A percentile compares a stretch with the other conserved stretches of the same genome.
phyloP scores from a whole-genome alignment of 148 eudicot genomes.

The Fagopyrum esculentum region DNA sequence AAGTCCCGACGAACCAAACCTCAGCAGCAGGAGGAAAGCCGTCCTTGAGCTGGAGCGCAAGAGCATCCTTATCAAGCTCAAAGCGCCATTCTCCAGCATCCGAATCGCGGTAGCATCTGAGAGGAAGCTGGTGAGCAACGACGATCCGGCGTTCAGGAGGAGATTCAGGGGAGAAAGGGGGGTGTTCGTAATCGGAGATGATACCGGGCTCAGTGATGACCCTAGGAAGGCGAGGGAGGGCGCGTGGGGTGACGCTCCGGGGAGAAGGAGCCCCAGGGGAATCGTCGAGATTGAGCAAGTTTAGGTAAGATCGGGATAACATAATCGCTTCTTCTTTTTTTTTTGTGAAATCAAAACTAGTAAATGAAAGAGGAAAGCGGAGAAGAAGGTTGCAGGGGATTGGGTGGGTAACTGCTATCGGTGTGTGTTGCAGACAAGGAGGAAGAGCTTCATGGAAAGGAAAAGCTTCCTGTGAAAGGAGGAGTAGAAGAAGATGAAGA shows the following conservation, averaged over 20 bases:
- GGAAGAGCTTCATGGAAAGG: slow-evolving; percentile 2
- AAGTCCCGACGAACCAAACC: slow-evolving; percentile 41
- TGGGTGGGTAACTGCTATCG: neutral
- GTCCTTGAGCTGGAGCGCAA: slow-evolving; percentile 50
- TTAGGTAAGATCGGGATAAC: slow-evolving; percentile 13
- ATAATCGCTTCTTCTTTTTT: neutral
- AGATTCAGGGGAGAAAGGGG: slow-evolving; percentile 1
- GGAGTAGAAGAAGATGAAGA: neutral
- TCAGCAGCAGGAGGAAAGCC: slow-evolving; percentile 46
- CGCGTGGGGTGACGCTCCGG: slow-evolving; percentile 8
- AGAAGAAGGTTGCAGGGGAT: neutral
- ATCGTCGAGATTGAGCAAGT: slow-evolving; percentile 12
- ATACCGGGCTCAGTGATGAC: slow-evolving; percentile 14
- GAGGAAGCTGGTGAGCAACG: slow-evolving; percentile 55
- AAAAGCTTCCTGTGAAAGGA: neutral
- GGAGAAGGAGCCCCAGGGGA: slow-evolving; percentile 1
- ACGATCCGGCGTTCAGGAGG: slow-evolving; percentile 22
- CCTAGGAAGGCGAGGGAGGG: slow-evolving; percentile 4
- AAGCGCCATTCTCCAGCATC: slow-evolving; percentile 33
- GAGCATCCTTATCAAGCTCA: slow-evolving; percentile 49
- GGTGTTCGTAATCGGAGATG: slow-evolving; percentile 9
- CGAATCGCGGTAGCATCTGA: slow-evolving; percentile 28
- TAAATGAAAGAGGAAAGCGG: neutral
- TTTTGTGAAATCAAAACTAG: neutral
- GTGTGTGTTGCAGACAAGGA: slow-evolving; percentile 13